These are phyloP conservation scores for Rhodotorula sp. DNA, from an alignment of 1,284 basidiomycete genomes.

Conservation along the genomic window DNA sequence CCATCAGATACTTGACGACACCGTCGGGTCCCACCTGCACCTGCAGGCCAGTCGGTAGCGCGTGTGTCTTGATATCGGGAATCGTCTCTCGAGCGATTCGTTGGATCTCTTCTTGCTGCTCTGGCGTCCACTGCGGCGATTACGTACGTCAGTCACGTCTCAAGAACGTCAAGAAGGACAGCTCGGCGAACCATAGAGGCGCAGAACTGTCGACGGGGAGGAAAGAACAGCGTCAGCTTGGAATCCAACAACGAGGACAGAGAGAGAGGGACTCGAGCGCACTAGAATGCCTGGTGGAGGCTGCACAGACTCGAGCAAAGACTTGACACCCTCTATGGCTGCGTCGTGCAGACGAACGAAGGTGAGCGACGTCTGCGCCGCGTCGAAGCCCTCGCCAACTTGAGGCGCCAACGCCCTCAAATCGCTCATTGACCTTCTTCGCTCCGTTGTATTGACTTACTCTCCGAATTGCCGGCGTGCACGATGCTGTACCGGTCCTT, in stretches of 20 bases:
- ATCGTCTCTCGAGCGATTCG: conserved; percentile 48
- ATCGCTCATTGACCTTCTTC: not conserved
- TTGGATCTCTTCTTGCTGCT: conserved; percentile 50
- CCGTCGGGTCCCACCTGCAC: conserved; percentile 49
- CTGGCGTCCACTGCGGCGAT: conserved; percentile 48
- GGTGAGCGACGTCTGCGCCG: not conserved
- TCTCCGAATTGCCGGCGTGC: conserved; percentile 49
- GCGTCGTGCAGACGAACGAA: not conserved
- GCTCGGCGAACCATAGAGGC: conserved; percentile 46
- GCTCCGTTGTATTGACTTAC: conserved; percentile 30
- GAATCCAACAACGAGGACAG: not conserved
- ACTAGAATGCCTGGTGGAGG: conserved; percentile 49
- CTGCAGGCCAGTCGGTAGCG: conserved; percentile 50
- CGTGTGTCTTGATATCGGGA: conserved; percentile 50
- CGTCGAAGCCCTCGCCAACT: not conserved
- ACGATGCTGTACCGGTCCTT: conserved; percentile 48
- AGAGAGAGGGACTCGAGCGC: not conserved
- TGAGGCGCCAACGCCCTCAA: not conserved
- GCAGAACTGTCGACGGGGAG: conserved; percentile 25
- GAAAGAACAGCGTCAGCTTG: not conserved
- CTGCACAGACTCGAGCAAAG: conserved; percentile 45
- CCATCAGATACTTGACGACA: conserved; percentile 48
- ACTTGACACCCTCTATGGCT: conserved; percentile 49
- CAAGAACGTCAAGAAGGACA: not conserved
- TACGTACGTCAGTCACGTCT: not conserved